Percentiles rank a stretch among this genome's conserved stretches.
Conservation (phyloP, 2,329 filamentous ascomycete genomes). For the Scedosporium aurantiacum region DNA sequence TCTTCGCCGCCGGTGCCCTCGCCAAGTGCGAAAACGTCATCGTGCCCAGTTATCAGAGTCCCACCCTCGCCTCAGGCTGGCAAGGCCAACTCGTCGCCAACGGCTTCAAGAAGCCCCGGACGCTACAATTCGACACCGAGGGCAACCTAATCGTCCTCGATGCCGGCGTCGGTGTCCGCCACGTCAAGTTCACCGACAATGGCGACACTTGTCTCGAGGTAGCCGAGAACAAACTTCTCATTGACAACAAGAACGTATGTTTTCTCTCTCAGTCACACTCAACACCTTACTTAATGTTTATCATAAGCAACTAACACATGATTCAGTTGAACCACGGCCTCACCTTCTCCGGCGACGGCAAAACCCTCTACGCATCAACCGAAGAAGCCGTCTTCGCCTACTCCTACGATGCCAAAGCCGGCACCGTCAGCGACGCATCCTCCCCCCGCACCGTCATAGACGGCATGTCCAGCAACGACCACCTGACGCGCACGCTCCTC, state of each 20-base stretch:
- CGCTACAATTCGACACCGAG: slow-evolving; percentile 32
- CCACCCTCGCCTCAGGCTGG: slow-evolving; percentile 30
- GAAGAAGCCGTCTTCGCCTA: slow-evolving; percentile 50
- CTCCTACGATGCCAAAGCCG: slow-evolving; percentile 47
- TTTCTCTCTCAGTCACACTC: background rate
- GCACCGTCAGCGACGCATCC: slow-evolving; percentile 32
- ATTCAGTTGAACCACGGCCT: slow-evolving; percentile 44
- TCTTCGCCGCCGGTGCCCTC: slow-evolving; percentile 5
- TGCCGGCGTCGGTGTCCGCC: slow-evolving; percentile 28
- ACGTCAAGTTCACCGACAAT: slow-evolving; percentile 28
- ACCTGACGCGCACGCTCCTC: slow-evolving; percentile 57
- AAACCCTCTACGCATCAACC: slow-evolving; percentile 46
- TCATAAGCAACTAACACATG: slow-evolving; percentile 5
- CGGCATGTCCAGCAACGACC: slow-evolving; percentile 47
- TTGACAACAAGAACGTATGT: slow-evolving; percentile 25
- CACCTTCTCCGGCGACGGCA: slow-evolving; percentile 39
- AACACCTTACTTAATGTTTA: background rate
- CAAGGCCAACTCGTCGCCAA: slow-evolving; percentile 30
- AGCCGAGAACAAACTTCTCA: slow-evolving; percentile 21
- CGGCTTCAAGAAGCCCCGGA: slow-evolving; percentile 29
- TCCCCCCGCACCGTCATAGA: slow-evolving; percentile 46
- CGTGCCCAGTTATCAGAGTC: slow-evolving; percentile 22
- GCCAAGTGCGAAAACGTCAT: slow-evolving; percentile 23
- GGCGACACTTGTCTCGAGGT: slow-evolving; percentile 30
- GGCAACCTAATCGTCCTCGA: slow-evolving; percentile 37